These are phyloP conservation scores for Hymenoscyphus fraxineus DNA, from an alignment of 2,329 filamentous ascomycete genomes.

Conservation along the genomic window DNA sequence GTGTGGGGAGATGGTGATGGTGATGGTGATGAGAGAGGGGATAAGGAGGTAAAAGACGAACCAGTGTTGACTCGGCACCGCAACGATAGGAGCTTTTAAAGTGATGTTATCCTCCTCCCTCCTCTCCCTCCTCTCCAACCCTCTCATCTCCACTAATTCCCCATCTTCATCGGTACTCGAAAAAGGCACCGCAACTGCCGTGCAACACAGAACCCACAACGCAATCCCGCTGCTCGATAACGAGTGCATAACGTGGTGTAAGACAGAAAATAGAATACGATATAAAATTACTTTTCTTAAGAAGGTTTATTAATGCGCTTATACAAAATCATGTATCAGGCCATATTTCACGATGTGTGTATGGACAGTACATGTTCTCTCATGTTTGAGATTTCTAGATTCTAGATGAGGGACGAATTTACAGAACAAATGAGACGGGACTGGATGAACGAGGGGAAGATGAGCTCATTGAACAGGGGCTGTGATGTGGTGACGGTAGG, in stretches of 20 bases:
- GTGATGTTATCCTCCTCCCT: conserved; percentile 20
- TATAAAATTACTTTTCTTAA: no score
- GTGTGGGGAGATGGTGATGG: background rate
- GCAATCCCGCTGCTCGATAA: conserved; percentile 13
- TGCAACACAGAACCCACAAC: background rate
- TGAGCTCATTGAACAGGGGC: conserved; percentile 18
- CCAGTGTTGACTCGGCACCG: conserved; percentile 22
- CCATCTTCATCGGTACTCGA: background rate
- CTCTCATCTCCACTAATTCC: background rate
- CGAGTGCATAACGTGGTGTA: conserved; percentile 19
- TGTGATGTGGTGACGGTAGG: background rate
- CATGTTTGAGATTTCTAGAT: background rate
- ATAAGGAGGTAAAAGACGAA: conserved; percentile 14
- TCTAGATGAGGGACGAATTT: background rate
- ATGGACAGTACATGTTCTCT: background rate
- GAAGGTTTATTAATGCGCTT: background rate
- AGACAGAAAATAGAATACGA: background rate
- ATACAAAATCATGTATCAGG: background rate
- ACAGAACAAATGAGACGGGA: background rate
- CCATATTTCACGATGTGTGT: background rate
- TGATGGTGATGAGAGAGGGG: background rate
- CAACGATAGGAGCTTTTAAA: conserved; percentile 21
- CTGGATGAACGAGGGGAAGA: background rate
- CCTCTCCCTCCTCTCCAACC: conserved; percentile 15
- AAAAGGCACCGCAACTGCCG: background rate